Conservation (phyloP, 139 green algal species). For the Chlamydomonas applanata region DNA sequence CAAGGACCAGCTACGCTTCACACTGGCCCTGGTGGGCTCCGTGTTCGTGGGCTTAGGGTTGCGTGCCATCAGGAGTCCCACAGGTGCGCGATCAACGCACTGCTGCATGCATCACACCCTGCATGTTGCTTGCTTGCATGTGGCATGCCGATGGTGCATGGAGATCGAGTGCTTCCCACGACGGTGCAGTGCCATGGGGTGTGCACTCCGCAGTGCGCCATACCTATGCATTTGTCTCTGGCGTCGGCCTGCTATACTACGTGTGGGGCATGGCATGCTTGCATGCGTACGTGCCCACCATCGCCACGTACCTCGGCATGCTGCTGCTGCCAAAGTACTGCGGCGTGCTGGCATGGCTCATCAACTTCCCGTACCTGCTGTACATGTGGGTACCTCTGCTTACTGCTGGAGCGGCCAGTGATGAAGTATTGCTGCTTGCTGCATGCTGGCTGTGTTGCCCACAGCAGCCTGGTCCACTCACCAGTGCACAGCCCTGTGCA, state of each 20-base stretch:
- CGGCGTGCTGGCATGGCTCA: constrained; percentile 64
- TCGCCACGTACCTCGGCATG: constrained; percentile 69
- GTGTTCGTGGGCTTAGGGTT: constrained; percentile 39
- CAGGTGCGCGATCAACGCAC: constrained; percentile 23
- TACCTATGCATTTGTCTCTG: constrained; percentile 59
- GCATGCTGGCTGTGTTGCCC: too few species aligned
- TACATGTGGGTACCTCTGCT: constrained; percentile 42
- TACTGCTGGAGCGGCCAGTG: too few species aligned
- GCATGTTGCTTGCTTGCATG: neutral
- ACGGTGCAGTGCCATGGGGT: too few species aligned
- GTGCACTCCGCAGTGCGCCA: constrained; percentile 59
- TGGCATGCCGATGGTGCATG: neutral
- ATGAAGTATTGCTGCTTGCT: too few species aligned
- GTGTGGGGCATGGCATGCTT: constrained; percentile 70
- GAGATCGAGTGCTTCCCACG: too few species aligned
- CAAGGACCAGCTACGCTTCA: constrained; percentile 51
- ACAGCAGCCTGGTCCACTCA: too few species aligned
- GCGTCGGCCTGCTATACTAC: constrained; percentile 74
- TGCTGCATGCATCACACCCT: neutral
- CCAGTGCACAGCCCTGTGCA: too few species aligned
- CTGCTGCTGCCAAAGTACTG: constrained; percentile 41
- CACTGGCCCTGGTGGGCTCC: constrained; percentile 44
- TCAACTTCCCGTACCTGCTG: constrained; percentile 77
- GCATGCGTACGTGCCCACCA: constrained; percentile 47
- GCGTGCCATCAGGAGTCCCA: constrained; percentile 25